phyloP scores from a whole-genome alignment of 1,284 basidiomycete genomes.

The Moesziomyces sp. region DNA sequence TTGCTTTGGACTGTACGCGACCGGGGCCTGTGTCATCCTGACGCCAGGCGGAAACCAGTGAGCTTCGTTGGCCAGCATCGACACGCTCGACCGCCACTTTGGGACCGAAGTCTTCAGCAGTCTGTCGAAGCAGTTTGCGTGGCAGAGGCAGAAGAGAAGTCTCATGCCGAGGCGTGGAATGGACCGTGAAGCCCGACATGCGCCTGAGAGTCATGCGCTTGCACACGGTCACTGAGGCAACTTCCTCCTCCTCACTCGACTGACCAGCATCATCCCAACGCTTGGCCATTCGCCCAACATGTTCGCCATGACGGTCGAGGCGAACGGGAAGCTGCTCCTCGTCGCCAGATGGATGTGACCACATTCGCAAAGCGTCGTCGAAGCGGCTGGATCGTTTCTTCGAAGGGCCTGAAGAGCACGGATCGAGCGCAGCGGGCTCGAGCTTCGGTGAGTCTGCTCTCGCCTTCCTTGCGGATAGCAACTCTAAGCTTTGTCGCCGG shows the following conservation, averaged over 20 bases:
- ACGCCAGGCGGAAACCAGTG: background rate
- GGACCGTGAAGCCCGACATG: constrained; percentile 14
- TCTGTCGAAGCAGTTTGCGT: constrained; percentile 1
- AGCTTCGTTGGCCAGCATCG: background rate
- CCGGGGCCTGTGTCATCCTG: no score
- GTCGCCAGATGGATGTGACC: background rate
- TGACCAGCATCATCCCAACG: constrained; percentile 6
- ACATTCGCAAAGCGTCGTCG: constrained; percentile 1
- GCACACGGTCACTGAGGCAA: constrained; percentile 17
- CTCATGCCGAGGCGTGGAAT: constrained; percentile 4
- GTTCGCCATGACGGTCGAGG: background rate
- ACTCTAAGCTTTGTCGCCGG: constrained; percentile 7
- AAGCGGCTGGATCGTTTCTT: background rate
- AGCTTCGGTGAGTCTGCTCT: background rate
- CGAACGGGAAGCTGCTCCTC: background rate
- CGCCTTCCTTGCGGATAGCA: background rate
- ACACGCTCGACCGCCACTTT: no score
- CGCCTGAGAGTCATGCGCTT: constrained; percentile 24
- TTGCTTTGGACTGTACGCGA: background rate
- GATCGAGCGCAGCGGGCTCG: background rate
- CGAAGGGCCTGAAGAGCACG: background rate
- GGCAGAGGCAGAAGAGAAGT: constrained; percentile 1
- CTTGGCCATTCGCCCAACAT: constrained; percentile 5
- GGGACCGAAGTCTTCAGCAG: background rate
- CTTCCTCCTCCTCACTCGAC: constrained; percentile 21